Evolutionary conservation across 352 stramenopile genomes (phyloP).

Genomic region (Phytophthora sojae): DNA sequence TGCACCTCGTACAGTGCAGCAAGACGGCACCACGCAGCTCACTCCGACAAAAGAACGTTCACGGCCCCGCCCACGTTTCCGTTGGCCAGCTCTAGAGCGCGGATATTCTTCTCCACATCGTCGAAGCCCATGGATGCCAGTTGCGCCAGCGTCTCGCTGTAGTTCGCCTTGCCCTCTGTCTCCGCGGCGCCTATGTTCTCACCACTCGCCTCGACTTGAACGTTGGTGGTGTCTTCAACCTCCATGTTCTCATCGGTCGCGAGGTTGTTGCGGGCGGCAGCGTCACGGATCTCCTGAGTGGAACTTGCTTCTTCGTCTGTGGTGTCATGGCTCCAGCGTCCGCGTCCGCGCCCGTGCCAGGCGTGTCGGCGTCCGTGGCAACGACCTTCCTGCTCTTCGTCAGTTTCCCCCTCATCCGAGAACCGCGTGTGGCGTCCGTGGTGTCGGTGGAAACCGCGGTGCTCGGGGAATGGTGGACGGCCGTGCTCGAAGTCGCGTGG

Average conservation of each 20-base stretch:
- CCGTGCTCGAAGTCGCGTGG: background rate
- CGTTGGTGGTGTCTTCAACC: slow-evolving; percentile 21
- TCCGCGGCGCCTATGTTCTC: background rate
- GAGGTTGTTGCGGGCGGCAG: slow-evolving; percentile 1
- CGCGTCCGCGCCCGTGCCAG: too few species aligned
- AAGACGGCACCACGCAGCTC: background rate
- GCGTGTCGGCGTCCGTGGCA: too few species aligned
- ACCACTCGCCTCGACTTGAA: slow-evolving; percentile 2
- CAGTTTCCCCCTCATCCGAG: slow-evolving; percentile 9
- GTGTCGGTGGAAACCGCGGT: slow-evolving; percentile 10
- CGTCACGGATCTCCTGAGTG: slow-evolving; percentile 1
- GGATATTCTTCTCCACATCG: slow-evolving; percentile 50
- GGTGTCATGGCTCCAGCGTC: background rate
- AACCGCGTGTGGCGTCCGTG: slow-evolving; percentile 10
- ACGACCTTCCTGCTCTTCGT: background rate
- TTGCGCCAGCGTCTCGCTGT: slow-evolving; percentile 43
- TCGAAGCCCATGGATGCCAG: slow-evolving; percentile 67
- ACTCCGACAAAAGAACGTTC: slow-evolving; percentile 51
- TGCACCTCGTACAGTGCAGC: too few species aligned
- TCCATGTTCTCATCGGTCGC: slow-evolving; percentile 28
- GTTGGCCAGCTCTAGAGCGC: slow-evolving; percentile 39
- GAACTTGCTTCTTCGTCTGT: background rate
- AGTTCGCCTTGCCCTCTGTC: slow-evolving; percentile 26
- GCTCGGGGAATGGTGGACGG: background rate
- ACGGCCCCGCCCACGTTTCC: slow-evolving; percentile 56